Evolutionary conservation across 2,329 filamentous ascomycete genomes (phyloP).

Genomic region (Ploettnerulaceae sp.): DNA sequence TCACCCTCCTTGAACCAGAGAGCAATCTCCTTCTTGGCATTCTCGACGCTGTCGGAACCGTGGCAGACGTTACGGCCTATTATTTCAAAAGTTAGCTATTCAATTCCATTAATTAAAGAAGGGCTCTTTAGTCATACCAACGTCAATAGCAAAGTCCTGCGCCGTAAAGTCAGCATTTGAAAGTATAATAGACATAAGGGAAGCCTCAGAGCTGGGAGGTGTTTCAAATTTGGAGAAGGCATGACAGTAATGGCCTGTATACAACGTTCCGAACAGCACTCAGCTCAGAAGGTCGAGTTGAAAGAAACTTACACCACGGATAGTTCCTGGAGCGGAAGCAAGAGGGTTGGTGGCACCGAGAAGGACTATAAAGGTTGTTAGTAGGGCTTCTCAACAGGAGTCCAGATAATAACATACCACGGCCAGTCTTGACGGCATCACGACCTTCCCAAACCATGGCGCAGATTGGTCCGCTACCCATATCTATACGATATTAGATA

Average conservation of each 20-base stretch:
- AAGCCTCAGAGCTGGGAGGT: too few species aligned
- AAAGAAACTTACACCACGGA: too few species aligned
- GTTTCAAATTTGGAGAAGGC: too few species aligned
- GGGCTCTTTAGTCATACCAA: too few species aligned
- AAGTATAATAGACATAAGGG: too few species aligned
- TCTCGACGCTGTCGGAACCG: constrained; percentile 98
- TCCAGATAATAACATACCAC: constrained; percentile 53
- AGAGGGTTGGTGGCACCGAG: constrained; percentile 99
- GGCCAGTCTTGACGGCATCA: constrained; percentile 98
- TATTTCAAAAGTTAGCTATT: too few species aligned
- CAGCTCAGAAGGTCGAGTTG: too few species aligned
- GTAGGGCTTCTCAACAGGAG: constrained; percentile 6
- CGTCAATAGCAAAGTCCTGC: constrained; percentile 75
- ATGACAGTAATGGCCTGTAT: too few species aligned
- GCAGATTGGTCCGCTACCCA: constrained; percentile 92
- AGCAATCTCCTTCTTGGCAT: constrained; percentile 98
- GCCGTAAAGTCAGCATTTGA: too few species aligned
- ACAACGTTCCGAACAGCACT: too few species aligned
- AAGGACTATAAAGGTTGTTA: constrained; percentile 52
- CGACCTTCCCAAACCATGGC: constrained; percentile 99
- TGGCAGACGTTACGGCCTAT: constrained; percentile 99
- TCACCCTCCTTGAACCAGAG: constrained; percentile 96
- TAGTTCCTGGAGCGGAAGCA: constrained; percentile 91
- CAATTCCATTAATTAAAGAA: too few species aligned
- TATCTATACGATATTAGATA: constrained; percentile 57